A percentile compares a stretch with the other conserved stretches of the same genome.
Evolutionary conservation across 805 yeast genomes (phyloP).

Genomic region (Pichia exigua): DNA sequence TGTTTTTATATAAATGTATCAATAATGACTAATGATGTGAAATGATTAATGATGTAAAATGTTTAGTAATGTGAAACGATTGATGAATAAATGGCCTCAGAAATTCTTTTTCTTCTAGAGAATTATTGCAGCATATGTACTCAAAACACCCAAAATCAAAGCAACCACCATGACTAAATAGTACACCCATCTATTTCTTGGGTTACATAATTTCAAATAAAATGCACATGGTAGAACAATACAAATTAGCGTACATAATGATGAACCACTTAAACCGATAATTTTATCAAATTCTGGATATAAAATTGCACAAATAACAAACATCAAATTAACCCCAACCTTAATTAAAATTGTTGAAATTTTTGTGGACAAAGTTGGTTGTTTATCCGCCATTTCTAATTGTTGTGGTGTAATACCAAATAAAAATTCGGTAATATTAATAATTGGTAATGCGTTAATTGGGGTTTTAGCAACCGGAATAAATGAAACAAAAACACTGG

Average conservation of each 20-base stretch:
- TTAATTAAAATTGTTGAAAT: slow-evolving; percentile 26
- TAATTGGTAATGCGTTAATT: slow-evolving; percentile 76
- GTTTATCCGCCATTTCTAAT: slow-evolving; percentile 11
- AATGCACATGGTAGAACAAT: slow-evolving; percentile 72
- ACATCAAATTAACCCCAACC: slow-evolving; percentile 48
- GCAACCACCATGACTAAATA: slow-evolving; percentile 40
- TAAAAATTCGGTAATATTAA: slow-evolving; percentile 59
- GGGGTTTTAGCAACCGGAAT: slow-evolving; percentile 87
- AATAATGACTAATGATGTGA: not conserved
- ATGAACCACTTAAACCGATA: slow-evolving; percentile 78
- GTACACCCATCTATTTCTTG: slow-evolving; percentile 35
- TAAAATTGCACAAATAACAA: slow-evolving; percentile 58
- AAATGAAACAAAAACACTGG: slow-evolving; percentile 64
- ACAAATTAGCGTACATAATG: slow-evolving; percentile 74
- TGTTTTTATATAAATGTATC: not conserved
- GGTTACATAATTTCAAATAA: slow-evolving; percentile 55
- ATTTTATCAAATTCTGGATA: slow-evolving; percentile 82
- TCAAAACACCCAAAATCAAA: slow-evolving; percentile 43
- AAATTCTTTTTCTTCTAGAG: not conserved
- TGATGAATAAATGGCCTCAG: not conserved
- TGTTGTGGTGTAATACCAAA: slow-evolving; percentile 26
- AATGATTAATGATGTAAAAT: not conserved
- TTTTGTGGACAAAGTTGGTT: slow-evolving; percentile 10
- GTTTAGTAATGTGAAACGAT: not conserved
- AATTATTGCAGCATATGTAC: slow-evolving; percentile 48